Conservation (phyloP, 2,329 filamentous ascomycete species). For the Aureobasidium musti region DNA sequence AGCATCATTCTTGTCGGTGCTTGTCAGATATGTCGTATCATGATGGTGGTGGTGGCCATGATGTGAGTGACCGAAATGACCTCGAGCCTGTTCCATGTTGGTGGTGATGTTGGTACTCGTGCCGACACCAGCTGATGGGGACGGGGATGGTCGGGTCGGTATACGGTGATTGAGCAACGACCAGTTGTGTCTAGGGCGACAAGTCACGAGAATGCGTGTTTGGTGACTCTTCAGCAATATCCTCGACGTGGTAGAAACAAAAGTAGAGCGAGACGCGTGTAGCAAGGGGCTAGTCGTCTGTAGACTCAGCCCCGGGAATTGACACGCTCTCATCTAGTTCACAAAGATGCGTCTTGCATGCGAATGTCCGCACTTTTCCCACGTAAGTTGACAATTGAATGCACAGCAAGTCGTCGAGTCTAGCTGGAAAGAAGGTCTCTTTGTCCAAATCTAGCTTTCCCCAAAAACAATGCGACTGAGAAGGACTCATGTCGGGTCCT, state of each 20-base stretch:
- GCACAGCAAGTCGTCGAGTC: background rate
- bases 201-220: constrained; percentile 11
- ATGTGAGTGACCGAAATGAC: constrained; percentile 50
- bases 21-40: constrained; percentile 80
- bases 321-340: constrained; percentile 22
- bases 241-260: constrained; percentile 4
- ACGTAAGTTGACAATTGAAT: constrained; percentile 4
- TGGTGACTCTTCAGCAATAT: constrained; percentile 2
- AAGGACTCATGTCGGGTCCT: background rate
- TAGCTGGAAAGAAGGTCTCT: background rate
- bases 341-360: constrained; percentile 7
- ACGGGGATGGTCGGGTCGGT: constrained; percentile 15
- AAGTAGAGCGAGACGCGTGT: constrained; percentile 15
- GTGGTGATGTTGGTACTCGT: constrained; percentile 21
- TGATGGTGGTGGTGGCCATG: constrained; percentile 69
- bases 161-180: constrained; percentile 38
- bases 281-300: constrained; percentile 27
- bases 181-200: constrained; percentile 37
- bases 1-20: constrained; percentile 83
- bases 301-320: constrained; percentile 26
- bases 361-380: background rate
- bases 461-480: background rate
- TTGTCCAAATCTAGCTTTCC: background rate
- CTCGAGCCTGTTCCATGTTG: constrained; percentile 35
- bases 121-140: background rate